A percentile compares a stretch with the other conserved stretches of the same genome.
phyloP scores from a whole-genome alignment of 2,329 filamentous ascomycete species.

The Stachybotrys echinatus region DNA sequence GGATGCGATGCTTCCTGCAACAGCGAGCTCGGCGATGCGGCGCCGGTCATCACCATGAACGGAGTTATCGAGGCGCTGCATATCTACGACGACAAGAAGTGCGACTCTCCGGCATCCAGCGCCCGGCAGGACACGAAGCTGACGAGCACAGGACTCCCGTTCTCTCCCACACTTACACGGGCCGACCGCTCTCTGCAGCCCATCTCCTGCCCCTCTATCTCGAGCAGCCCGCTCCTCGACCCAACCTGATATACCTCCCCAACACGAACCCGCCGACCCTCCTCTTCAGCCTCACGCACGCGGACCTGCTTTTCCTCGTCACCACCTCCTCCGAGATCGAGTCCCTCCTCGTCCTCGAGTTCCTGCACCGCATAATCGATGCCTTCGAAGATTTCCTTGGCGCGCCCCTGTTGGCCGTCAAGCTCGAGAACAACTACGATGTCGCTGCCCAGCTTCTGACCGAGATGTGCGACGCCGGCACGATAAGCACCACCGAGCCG shows the following conservation, averaged over 20 bases:
- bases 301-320: slow-evolving; percentile 79
- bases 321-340: slow-evolving; percentile 84
- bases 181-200: slow-evolving; percentile 69
- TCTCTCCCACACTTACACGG: slow-evolving; percentile 83
- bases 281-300: slow-evolving; percentile 82
- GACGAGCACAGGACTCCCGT: slow-evolving; percentile 63
- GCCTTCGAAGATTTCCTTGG: slow-evolving; percentile 92
- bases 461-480: slow-evolving; percentile 94
- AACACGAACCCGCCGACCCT: slow-evolving; percentile 80
- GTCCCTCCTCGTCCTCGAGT: slow-evolving; percentile 85
- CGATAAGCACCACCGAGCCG: slow-evolving; percentile 84
- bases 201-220: slow-evolving; percentile 83
- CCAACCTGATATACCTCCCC: slow-evolving; percentile 80
- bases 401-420: slow-evolving; percentile 75
- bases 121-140: slow-evolving; percentile 17
- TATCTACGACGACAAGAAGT: slow-evolving; percentile 96
- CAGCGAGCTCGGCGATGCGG: slow-evolving; percentile 6
- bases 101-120: slow-evolving; percentile 20
- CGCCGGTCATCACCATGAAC: slow-evolving; percentile 56
- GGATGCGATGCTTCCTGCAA: background rate
- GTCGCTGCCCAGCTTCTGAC: slow-evolving; percentile 86
- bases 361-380: slow-evolving; percentile 89
- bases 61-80: slow-evolving; percentile 91
- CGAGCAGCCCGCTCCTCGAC: slow-evolving; percentile 72
- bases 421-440: slow-evolving; percentile 88